These are phyloP conservation scores for Fusarium odoratissimum DNA, from an alignment of 2,329 filamentous ascomycete genomes.

Conservation along the genomic window DNA sequence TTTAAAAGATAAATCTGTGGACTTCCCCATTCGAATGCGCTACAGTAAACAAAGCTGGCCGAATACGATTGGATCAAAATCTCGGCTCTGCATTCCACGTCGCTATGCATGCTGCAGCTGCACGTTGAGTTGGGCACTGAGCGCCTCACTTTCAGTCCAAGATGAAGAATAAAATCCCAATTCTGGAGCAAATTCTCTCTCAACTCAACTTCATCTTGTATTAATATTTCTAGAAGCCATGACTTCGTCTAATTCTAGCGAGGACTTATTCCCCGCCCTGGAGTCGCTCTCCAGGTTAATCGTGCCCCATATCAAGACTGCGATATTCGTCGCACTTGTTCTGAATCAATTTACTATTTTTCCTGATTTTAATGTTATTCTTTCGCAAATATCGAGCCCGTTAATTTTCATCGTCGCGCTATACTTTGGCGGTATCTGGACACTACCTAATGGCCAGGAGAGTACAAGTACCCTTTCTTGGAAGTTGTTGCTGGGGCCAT, in stretches of 20 bases:
- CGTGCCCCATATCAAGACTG: conserved; percentile 20
- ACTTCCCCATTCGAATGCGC: neutral
- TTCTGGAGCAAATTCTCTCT: accelerated
- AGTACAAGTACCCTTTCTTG: neutral
- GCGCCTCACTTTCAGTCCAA: neutral
- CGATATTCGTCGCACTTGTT: conserved; percentile 19
- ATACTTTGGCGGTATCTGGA: conserved; percentile 20
- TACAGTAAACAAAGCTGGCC: neutral
- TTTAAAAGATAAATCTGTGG: neutral
- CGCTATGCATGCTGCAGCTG: conserved; percentile 14
- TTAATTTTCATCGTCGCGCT: conserved; percentile 8
- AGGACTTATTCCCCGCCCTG: conserved; percentile 29
- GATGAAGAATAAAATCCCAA: neutral
- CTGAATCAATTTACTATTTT: conserved; percentile 21
- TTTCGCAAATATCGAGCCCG: conserved; percentile 13
- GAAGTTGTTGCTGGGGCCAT: neutral
- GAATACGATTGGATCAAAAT: conserved; percentile 8
- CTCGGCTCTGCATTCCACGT: conserved; percentile 10
- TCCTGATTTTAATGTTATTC: neutral
- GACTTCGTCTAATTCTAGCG: conserved; percentile 21
- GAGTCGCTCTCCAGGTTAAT: conserved; percentile 23
- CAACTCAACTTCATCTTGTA: accelerated
- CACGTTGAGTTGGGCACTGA: neutral
- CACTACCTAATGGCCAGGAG: neutral
- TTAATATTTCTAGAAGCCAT: neutral